Conservation (phyloP, 139 green algal genomes). For the Spirogloea muscicola region DNA sequence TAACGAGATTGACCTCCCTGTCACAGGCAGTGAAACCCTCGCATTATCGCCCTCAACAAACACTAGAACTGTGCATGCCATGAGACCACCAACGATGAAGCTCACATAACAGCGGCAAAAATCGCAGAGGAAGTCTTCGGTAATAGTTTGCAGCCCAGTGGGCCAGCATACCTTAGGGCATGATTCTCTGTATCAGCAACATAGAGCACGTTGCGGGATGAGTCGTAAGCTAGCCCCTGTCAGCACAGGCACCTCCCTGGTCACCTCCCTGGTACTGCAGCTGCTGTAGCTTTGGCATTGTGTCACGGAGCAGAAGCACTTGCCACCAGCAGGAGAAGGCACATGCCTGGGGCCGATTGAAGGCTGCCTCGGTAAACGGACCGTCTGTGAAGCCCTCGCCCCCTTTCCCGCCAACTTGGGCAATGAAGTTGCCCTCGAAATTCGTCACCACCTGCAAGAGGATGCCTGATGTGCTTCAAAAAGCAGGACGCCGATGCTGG, state of each 20-base stretch:
- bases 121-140: too few relatives aligned
- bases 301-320: too few relatives aligned
- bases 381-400: conserved; percentile 63
- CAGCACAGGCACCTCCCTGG: background rate
- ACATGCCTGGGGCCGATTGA: conserved; percentile 63
- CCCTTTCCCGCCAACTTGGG: conserved; percentile 63
- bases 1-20: conserved; percentile 42
- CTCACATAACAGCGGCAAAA: too few relatives aligned
- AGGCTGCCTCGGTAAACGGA: conserved; percentile 48
- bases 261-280: background rate
- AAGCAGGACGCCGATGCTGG: too few relatives aligned
- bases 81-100: conserved; percentile 2
- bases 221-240: conserved; percentile 52
- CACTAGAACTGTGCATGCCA: conserved; percentile 2
- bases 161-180: conserved; percentile 49
- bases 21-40: too few relatives aligned
- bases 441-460: conserved; percentile 57
- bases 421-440: conserved; percentile 59
- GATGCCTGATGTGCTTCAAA: too few relatives aligned
- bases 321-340: background rate
- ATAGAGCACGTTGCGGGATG: conserved; percentile 51
- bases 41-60: background rate
- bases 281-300: too few relatives aligned
- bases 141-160: too few relatives aligned
- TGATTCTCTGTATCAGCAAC: conserved; percentile 76